Base-by-base conservation (phyloP, 2,329 filamentous ascomycete genomes). In the Colletotrichum sp. region DNA sequence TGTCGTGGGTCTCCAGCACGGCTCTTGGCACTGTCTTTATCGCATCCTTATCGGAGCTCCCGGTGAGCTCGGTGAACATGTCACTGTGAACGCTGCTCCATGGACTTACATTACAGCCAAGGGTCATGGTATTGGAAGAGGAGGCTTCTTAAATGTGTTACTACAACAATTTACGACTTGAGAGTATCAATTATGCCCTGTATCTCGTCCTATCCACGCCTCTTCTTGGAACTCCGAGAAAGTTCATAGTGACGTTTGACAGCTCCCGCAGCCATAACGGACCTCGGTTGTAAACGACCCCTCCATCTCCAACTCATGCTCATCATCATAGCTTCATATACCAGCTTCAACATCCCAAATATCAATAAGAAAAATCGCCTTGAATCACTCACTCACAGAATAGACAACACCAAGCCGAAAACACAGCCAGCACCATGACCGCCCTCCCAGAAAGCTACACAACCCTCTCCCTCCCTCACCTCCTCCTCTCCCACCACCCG, bases 401-500 rank as follows among this genome's bases (percentile, higher is more conserved):
- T 18, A 39, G 3, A 7, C 10, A 44, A n/a, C 3, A 4, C 9
- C 5, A 32, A 13, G 13, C 18, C 5, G 4, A 52, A 32, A 3
- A 3, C 30, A 64, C 9, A 28, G 2, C 16, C 48, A n/a, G 26
- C 57, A 67, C 24, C 12, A 76, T 76, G 71, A 10, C 71, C 10
- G 8, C n/a, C 63, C 80, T 82, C 34, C 84, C 84, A 12, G 73
- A 81, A 28, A 84, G 79, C 72, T 91, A 91, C 82, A 83, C 82
- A 77, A 78, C 82, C 60, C 82, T 88, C 69, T 75, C 81, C 57
- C 84, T 89, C 75, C 85, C 86, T 4, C 82, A 88, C 52, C 84
- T 91, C 79, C 84, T 82, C 63, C 81, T 91, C 80, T 86, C 85
- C 62, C 89, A 91, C 79, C 84, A 90, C 77, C 89, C 89, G 1